Percentiles rank a stretch among this genome's conserved stretches.
Evolutionary conservation across 2,329 filamentous ascomycete genomes (phyloP).

Genomic region (Paracamarosporium sp.): DNA sequence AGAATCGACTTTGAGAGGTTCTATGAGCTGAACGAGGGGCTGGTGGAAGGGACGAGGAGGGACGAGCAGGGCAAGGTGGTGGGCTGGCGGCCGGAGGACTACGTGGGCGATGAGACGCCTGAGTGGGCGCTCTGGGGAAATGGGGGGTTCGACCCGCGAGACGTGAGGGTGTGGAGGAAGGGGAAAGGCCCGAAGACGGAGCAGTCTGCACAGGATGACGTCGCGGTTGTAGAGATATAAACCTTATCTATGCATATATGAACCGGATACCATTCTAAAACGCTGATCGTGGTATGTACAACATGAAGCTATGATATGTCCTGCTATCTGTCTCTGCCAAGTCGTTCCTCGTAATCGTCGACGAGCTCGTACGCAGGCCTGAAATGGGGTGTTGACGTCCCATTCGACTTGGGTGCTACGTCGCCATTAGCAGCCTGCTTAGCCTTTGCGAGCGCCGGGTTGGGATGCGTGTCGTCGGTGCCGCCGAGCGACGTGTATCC

Average conservation of each 20-base stretch:
- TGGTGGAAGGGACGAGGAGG: constrained; percentile 36
- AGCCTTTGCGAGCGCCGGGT: constrained; percentile 65
- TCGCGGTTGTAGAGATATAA: constrained; percentile 9
- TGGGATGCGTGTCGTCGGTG: constrained; percentile 85
- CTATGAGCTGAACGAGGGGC: constrained; percentile 79
- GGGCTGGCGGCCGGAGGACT: constrained; percentile 88
- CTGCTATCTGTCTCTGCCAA: constrained; percentile 46
- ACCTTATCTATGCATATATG: background rate
- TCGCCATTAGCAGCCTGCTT: constrained; percentile 20
- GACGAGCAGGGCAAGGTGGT: constrained; percentile 55
- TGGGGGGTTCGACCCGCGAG: constrained; percentile 90
- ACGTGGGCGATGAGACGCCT: constrained; percentile 82
- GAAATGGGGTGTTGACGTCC: constrained; percentile 33
- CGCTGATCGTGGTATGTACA: background rate
- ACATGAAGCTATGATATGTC: no score
- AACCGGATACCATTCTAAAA: background rate
- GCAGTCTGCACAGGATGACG: background rate
- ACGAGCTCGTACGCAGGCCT: constrained; percentile 49
- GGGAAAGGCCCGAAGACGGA: constrained; percentile 63
- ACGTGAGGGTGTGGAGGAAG: constrained; percentile 86
- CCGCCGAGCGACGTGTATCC: constrained; percentile 95
- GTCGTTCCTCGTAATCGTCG: constrained; percentile 49
- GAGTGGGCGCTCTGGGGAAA: constrained; percentile 97
- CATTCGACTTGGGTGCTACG: constrained; percentile 19
- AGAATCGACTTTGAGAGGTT: constrained; percentile 89